Evolutionary conservation across 2,329 filamentous ascomycete species (phyloP).

Genomic region (Fusarium sp.): DNA sequence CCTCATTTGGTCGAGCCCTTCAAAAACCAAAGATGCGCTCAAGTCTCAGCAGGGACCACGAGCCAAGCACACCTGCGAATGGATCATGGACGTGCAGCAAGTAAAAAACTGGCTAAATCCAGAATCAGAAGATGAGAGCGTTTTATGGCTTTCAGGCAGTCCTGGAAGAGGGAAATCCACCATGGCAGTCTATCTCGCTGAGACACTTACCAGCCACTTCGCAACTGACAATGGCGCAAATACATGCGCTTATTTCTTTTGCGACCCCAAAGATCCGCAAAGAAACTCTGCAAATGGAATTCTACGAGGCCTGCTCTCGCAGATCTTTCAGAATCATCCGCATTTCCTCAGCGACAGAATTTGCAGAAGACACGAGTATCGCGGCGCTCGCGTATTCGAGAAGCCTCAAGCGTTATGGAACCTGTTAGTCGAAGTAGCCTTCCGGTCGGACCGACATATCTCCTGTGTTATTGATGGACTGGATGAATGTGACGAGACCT

Average conservation of each 20-base stretch:
- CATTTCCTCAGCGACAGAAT: conserved; percentile 30
- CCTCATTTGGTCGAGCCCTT: conserved; percentile 26
- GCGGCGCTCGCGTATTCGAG: conserved; percentile 22
- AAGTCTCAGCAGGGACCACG: conserved; percentile 22
- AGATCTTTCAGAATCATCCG: conserved; percentile 28
- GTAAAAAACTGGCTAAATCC: conserved; percentile 17
- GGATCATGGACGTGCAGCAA: conserved; percentile 20
- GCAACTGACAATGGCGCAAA: conserved; percentile 10
- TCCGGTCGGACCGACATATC: conserved; percentile 24
- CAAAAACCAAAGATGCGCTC: conserved; percentile 22
- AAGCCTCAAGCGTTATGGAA: conserved; percentile 31
- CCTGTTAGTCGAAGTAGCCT: conserved; percentile 25
- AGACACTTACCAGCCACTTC: conserved; percentile 23
- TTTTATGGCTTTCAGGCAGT: conserved; percentile 21
- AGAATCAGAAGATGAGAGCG: conserved; percentile 5
- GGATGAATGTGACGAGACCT: conserved; percentile 26
- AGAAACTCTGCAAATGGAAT: conserved; percentile 28
- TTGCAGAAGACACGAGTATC: conserved; percentile 22
- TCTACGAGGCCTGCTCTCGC: conserved; percentile 23
- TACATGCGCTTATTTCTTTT: conserved; percentile 29
- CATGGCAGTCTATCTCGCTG: conserved; percentile 20
- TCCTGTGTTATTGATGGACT: conserved; percentile 26
- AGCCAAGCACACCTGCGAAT: conserved; percentile 26
- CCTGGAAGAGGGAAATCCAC: conserved; percentile 27
- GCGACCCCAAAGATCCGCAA: conserved; percentile 14